Evolutionary conservation across 805 yeast species (phyloP), one percentile per base, ranked within the genome.

Genomic region (Starmerella apicola): DNA sequence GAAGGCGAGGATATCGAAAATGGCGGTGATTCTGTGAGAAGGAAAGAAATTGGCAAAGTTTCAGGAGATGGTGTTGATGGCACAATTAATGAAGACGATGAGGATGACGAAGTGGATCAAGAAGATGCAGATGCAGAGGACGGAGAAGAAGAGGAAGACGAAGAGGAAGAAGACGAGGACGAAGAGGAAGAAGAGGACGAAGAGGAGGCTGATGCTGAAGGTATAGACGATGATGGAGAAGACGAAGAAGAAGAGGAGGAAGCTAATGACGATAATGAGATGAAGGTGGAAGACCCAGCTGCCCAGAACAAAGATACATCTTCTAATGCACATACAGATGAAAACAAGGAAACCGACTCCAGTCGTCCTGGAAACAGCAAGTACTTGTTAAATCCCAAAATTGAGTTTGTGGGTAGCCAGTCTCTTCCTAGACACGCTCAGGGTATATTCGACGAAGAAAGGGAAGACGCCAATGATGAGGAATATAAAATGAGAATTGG

Each of bases 401-500:
- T 81, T 0, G 88, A 81, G 57, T 79, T 75, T 55, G 88, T 81
- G 4, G 64, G 73, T 0, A 65, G 82, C 1, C 86, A 79, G 54
- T 71, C 79, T 1, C 62, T 81, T 32, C 81, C 86, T 0, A 65
- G 71, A 3, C 73, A 76, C 2, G 82, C 84, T 0, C 59, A 82
- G 38, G 84, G 82, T 0, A 60, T 82, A 19, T 82, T 73, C 47
- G 67, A 73, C 7, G 86, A 79, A 26, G 68, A 74, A 15, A 74
- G 73, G n/a, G 84, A 84, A 5, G 76, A 72, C 31, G 68, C 73
- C 15, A 74, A 74, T 15, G 85, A 84, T 9, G 76, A 73, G 32
- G 94, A 81, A 34, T 58, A 81, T 43, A 80, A 81, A 54, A 68
- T 68, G 48, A 80, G 79, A 56, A 84, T 77, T 52, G 95, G 81